These are phyloP conservation scores for Misopates orontium DNA, from an alignment of 257 asterid genomes.

Conservation along the genomic window DNA sequence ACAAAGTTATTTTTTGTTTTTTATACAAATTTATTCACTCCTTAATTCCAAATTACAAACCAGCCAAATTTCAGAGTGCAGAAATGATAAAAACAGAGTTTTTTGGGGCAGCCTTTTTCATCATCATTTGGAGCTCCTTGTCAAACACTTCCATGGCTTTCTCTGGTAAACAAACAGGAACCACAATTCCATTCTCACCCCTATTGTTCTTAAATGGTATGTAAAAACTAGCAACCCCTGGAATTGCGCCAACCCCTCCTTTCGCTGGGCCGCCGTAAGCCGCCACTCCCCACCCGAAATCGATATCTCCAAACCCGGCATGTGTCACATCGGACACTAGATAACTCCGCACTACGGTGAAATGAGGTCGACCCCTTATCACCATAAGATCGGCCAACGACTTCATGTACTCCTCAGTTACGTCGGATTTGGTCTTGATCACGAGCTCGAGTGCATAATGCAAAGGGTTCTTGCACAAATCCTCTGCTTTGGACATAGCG, in stretches of 20 bases:
- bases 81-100: slow-evolving; percentile 28
- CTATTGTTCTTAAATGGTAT: slow-evolving; percentile 40
- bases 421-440: slow-evolving; percentile 36
- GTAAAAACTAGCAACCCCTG: slow-evolving; percentile 50
- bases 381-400: slow-evolving; percentile 56
- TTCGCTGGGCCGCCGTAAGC: slow-evolving; percentile 57
- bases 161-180: slow-evolving; percentile 52
- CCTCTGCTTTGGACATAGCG: slow-evolving; percentile 36
- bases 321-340: slow-evolving; percentile 51
- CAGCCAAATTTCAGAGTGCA: slow-evolving; percentile 30
- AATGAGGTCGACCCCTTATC: slow-evolving; percentile 46
- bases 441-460: slow-evolving; percentile 47
- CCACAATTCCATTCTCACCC: slow-evolving; percentile 58
- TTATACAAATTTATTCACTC: too few species aligned
- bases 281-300: slow-evolving; percentile 69
- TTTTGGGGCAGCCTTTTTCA: slow-evolving; percentile 27
- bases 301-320: slow-evolving; percentile 50
- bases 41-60: too few species aligned
- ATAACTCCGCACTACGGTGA: slow-evolving; percentile 38
- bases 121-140: slow-evolving; percentile 41
- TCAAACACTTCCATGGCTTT: slow-evolving; percentile 57
- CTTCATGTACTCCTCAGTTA: slow-evolving; percentile 49
- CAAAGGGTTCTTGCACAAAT: slow-evolving; percentile 28
- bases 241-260: slow-evolving; percentile 57
- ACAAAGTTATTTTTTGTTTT: too few species aligned